Conservation (phyloP, 345 rosid genomes). For the Eucalyptus curtisii region DNA sequence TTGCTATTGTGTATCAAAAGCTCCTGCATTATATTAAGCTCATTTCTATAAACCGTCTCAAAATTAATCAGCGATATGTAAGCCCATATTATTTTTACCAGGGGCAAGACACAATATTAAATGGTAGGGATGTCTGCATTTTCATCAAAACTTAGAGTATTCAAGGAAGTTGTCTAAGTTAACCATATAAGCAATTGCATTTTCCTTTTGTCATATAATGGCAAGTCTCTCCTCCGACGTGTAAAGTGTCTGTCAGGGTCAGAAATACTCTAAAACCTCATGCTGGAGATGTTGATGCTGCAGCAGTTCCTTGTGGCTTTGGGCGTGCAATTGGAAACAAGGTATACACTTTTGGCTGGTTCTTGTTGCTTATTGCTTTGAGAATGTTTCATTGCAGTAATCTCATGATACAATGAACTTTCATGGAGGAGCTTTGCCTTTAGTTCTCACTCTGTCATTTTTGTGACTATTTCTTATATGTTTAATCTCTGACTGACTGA, state of each 20-base stretch:
- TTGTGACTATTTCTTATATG: neutral
- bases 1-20: neutral
- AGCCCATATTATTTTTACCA: neutral
- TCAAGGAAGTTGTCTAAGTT: neutral
- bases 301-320: conserved; percentile 97
- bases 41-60: neutral
- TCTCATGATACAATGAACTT: neutral
- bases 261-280: conserved; percentile 66
- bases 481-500: neutral
- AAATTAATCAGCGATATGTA: neutral
- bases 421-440: neutral
- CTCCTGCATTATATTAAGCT: neutral
- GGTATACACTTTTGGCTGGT: conserved; percentile 20
- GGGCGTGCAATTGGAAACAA: conserved; percentile 98
- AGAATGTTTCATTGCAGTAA: neutral
- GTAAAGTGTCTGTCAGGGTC: conserved; percentile 43
- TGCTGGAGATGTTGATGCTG: conserved; percentile 95
- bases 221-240: neutral
- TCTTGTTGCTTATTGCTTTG: neutral
- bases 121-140: neutral
- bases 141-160: neutral
- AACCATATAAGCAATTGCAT: neutral
- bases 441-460: neutral
- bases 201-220: neutral
- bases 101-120: neutral